A percentile compares a stretch with the other conserved stretches of the same genome.
phyloP scores from a whole-genome alignment of 2,329 filamentous ascomycete species.

The Cercospora zeae-maydis region DNA sequence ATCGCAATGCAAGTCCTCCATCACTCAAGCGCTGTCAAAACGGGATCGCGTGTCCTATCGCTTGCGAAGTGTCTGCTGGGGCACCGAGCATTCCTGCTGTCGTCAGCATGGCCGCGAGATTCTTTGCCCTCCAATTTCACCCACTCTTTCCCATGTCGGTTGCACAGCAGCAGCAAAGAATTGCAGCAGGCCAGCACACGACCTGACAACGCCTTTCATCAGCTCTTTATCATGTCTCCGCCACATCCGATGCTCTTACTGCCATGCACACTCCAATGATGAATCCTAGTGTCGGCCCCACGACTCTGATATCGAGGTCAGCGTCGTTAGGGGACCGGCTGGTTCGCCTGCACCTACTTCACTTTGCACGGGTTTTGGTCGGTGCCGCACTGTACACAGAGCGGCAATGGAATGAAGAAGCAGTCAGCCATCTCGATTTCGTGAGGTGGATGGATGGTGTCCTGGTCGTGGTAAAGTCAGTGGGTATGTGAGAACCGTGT shows the following conservation, averaged over 20 bases:
- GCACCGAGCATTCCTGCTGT: slow-evolving; percentile 30
- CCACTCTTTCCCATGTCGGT: slow-evolving; percentile 37
- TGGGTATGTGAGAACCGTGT: not conserved
- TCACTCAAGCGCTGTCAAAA: slow-evolving; percentile 21
- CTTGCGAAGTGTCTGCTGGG: slow-evolving; percentile 34
- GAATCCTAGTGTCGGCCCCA: slow-evolving; percentile 40
- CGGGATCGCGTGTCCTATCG: slow-evolving; percentile 36
- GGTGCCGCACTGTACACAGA: slow-evolving; percentile 39
- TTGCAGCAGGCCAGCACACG: slow-evolving; percentile 39
- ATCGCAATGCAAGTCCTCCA: not conserved
- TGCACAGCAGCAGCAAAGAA: slow-evolving; percentile 39
- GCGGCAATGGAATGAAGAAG: slow-evolving; percentile 32
- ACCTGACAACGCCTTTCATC: slow-evolving; percentile 21
- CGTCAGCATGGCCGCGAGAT: not conserved
- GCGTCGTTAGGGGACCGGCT: not conserved
- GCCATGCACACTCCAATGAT: slow-evolving; percentile 35
- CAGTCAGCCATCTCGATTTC: slow-evolving; percentile 27
- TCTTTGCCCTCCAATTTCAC: not conserved
- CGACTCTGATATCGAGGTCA: slow-evolving; percentile 22
- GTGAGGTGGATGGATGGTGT: not conserved
- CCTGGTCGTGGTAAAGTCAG: not conserved
- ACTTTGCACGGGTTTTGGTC: slow-evolving; percentile 40
- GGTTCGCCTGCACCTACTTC: slow-evolving; percentile 24
- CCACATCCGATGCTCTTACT: slow-evolving; percentile 18
- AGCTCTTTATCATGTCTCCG: not conserved